Percentiles rank a stretch among this genome's conserved stretches.
phyloP scores from a whole-genome alignment of 2,329 filamentous ascomycete genomes.

The Ophiostoma tasmaniense region DNA sequence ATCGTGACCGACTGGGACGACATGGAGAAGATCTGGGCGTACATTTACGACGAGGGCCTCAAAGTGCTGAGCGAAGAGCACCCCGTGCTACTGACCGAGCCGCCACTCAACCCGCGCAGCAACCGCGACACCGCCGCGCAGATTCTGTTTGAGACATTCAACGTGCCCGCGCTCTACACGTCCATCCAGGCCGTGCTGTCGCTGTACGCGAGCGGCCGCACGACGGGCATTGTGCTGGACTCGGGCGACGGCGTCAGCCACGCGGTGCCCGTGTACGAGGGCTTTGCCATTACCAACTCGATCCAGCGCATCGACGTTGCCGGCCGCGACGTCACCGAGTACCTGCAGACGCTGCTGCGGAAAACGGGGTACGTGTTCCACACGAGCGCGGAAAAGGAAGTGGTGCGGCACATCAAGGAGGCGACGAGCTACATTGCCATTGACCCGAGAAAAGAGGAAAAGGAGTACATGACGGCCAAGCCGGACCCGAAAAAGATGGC shows the following conservation, averaged over 20 bases:
- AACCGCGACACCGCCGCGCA: slow-evolving; percentile 96
- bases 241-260: slow-evolving; percentile 95
- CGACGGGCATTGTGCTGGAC: slow-evolving; percentile 91
- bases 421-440: slow-evolving; percentile 83
- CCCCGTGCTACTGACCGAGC: slow-evolving; percentile 91
- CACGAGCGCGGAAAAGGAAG: slow-evolving; percentile 97
- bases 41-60: slow-evolving; percentile 90
- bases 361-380: slow-evolving; percentile 94
- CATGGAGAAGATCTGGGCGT: slow-evolving; percentile 99
- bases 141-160: slow-evolving; percentile 98
- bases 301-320: slow-evolving; percentile 95
- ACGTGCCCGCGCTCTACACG: slow-evolving; percentile 90
- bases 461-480: slow-evolving; percentile 82
- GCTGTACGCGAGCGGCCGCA: slow-evolving; percentile 89
- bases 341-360: slow-evolving; percentile 80
- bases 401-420: slow-evolving; percentile 96
- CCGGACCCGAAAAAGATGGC: slow-evolving; percentile 67
- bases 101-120: slow-evolving; percentile 85
- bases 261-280: slow-evolving; percentile 94
- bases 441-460: slow-evolving; percentile 89
- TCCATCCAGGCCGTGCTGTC: slow-evolving; percentile 96
- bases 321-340: slow-evolving; percentile 89
- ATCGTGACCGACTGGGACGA: slow-evolving; percentile 99
- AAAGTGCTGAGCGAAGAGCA: slow-evolving; percentile 99
- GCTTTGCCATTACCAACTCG: slow-evolving; percentile 91